Evolutionary conservation across 345 rosid genomes (phyloP), one percentile per base, ranked within the genome.

Genomic region (Melaleuca alternifolia): DNA sequence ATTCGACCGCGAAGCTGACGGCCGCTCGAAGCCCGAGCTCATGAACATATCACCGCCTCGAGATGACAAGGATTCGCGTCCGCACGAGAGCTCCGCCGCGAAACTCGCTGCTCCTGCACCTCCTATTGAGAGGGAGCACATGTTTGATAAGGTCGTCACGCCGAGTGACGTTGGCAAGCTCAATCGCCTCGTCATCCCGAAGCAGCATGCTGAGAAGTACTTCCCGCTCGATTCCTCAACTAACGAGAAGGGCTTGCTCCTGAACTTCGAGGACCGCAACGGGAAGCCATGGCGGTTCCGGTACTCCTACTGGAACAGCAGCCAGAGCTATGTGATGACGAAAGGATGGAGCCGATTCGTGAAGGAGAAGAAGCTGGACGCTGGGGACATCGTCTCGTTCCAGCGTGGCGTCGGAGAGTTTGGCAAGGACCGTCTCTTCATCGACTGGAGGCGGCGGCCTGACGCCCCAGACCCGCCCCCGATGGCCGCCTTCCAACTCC

Each of bases 301-400:
- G 54, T 96, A 97, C 94, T 97, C 99, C 50, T 97, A 96, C 90
- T 96, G 98, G 98, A 96, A 93, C 89, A 95, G 97, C 89, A 97
- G 98, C 90, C 99, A 97, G 91, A 96, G 99, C 93, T 97, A 96
- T 84, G 98, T 96, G 46, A 97, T 97, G 98, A 97, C 98, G 10
- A 97, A 96, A 89, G 99, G 98, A 6, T 96, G 99, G 98, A 97
- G 98, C 91, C 94, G 97, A 50, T 97, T 97, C 87, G 99, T 97
- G 41, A 96, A 97, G 94, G 99, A 97, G 81, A 97, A 97, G 86
- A 96, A 94, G 89, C 98, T 97, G 4, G 96, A 96, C 44, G 98
- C 99, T 11, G 99, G 99, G 5, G 99, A 97, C 88, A 89, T 91
- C 79, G 99, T 97, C 84, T 97, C 99, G 46, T 97, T 97, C 76